These are phyloP conservation scores for Phytophthora chlamydospora DNA, from an alignment of 352 stramenopile species.

Conservation along the genomic window DNA sequence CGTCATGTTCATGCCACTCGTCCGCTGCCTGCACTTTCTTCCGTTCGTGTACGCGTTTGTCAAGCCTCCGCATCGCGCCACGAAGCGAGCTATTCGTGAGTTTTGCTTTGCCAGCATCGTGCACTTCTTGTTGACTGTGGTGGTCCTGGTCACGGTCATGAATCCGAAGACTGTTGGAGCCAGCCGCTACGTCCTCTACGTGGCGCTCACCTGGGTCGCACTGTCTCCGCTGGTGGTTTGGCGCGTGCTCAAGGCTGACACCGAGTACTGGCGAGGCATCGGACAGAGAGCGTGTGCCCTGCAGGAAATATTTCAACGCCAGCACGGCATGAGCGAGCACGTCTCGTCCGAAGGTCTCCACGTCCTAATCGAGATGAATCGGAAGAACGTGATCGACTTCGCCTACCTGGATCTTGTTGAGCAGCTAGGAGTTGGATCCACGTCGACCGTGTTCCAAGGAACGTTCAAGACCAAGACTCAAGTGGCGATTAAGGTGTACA, in stretches of 20 bases:
- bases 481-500: slow-evolving; percentile 58
- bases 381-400: slow-evolving; percentile 63
- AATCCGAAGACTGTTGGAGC: slow-evolving; percentile 23
- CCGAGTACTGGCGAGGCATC: slow-evolving; percentile 53
- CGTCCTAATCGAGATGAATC: slow-evolving; percentile 58
- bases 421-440: slow-evolving; percentile 38
- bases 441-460: slow-evolving; percentile 41
- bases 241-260: slow-evolving; percentile 53
- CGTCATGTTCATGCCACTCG: slow-evolving; percentile 18
- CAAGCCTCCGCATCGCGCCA: slow-evolving; percentile 36
- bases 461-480: slow-evolving; percentile 40
- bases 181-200: slow-evolving; percentile 22
- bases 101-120: slow-evolving; percentile 33
- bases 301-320: slow-evolving; percentile 36
- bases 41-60: slow-evolving; percentile 46
- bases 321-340: slow-evolving; percentile 36
- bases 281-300: slow-evolving; percentile 36
- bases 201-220: slow-evolving; percentile 23
- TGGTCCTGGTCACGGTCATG: slow-evolving; percentile 24
- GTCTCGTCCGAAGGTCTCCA: slow-evolving; percentile 51
- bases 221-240: slow-evolving; percentile 50
- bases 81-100: slow-evolving; percentile 38
- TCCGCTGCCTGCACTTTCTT: slow-evolving; percentile 25
- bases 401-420: slow-evolving; percentile 47
- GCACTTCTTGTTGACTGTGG: slow-evolving; percentile 19